Evolutionary conservation across 495 filamentous ascomycete genomes (phyloP), one percentile per base, ranked within the genome.

Genomic region (Daldinia childiae): DNA sequence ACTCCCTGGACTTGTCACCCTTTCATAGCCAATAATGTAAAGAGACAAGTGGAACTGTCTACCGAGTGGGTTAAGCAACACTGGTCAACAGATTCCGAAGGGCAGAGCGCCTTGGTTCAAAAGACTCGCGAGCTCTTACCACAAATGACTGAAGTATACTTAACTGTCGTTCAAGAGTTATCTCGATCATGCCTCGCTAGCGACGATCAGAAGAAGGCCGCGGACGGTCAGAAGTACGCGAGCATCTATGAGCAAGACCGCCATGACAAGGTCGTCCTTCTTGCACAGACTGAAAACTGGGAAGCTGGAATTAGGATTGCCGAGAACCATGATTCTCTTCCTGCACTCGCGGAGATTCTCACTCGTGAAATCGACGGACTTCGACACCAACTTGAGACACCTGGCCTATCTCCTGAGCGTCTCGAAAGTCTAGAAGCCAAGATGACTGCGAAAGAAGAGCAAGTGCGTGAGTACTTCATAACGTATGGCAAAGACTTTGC

Each of bases 1-100:
- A 88, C 91, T 52, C 89, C 92, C 62, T 98, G 94, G 94, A 96
- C 92, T 4, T 91, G 90, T 9, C 88, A 85, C 26, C 80, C 83
- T 2, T 88, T 89, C 63, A 80, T 90, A 61, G 80, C 85, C 24
- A 83, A 85, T 62, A 85, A 88, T 58, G 74, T 85, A 11, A 84
- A 83, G 65, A 82, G 84, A 26, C 81, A 91, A 30, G 78, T 86
- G 39, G 85, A 88, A 66, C 81, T 89, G 12, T 77, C 77, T 65
- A 78, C 59, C 8, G 73, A 77, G 36, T 73, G 74, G 62, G 68
- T 82, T 6, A 75, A 78, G 24, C 75, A 76, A 8, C 71, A 78
- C 30, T 77, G 75, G 59, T 54, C 68, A 58, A 41, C 61, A 41
- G 58, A 72, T 0, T 54, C 69, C 15, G 66, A 70, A 15, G 48